Base-by-base conservation (phyloP, 305 asterid species). In the Coffea humblotiana region DNA sequence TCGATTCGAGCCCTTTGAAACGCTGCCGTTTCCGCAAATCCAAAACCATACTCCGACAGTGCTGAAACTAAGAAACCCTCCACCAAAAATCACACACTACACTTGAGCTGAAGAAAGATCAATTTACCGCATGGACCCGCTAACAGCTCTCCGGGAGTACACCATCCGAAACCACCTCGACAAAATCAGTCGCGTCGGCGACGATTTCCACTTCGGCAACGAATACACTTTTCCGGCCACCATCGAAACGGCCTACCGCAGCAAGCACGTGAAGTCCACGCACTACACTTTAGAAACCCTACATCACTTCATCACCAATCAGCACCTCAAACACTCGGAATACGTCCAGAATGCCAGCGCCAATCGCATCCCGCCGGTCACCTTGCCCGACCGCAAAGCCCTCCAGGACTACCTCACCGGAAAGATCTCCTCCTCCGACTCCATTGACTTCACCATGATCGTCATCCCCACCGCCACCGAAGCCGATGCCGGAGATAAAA, bases 231-330 rank as follows among this genome's bases (percentile, higher is more conserved):
- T 96, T 88, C 97, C 98, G 48, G 91, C 94, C 78, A 78, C 93
- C 56, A 88, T 88, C 72, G 98, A 96, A 56, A 96, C 97, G 70
- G 93, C 94, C 35, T 96, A 90, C 79, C 93, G 93, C 74, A 94
- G 93, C 74, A 94, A 94, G 83, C 97, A 94, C 83, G 90, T 65
- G 54, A 92, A 89, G 58, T 86, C 86, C 73, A 88, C 90, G 77
- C 92, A 90, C 83, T 96, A 96, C 89, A 92, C 97, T 47, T 94
- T 96, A 80, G 97, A 96, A 90, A 90, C 98, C 93, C 97, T 96
- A 76, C 88, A 92, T 79, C 91, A 94, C 88, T 96, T 90, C 91
- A 88, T 96, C 85, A 91, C 92, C 80, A 88, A 91, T 69, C 97
- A 88, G 85, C 88, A 89, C 84, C 94, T 96, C 75, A 90, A 88